phyloP scores from a whole-genome alignment of 2,329 filamentous ascomycete species.

The Tolypocladium amazonense region DNA sequence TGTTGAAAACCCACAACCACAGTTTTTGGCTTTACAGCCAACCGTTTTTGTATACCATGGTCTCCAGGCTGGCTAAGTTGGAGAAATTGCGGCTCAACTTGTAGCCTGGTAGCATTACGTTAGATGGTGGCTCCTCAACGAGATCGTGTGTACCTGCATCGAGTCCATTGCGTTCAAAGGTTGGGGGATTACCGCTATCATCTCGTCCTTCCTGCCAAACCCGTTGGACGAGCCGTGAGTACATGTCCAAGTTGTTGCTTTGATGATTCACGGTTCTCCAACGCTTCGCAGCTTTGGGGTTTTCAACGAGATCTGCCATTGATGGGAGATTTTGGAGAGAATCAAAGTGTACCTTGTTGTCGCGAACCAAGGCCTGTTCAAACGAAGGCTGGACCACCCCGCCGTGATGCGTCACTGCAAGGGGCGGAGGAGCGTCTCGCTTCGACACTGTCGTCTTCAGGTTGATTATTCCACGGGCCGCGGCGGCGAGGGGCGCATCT shows the following conservation, averaged over 20 bases:
- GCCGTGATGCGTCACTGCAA: slow-evolving; percentile 7
- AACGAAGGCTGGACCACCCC: slow-evolving; percentile 2
- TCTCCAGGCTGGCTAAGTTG: background rate
- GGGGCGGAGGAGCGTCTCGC: slow-evolving; percentile 1
- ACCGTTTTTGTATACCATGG: background rate
- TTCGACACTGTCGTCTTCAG: slow-evolving; percentile 8
- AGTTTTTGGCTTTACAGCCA: background rate
- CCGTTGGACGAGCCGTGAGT: slow-evolving; percentile 4
- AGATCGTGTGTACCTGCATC: slow-evolving; percentile 10
- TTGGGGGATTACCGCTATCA: background rate
- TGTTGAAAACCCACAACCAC: background rate
- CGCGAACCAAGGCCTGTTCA: slow-evolving; percentile 8
- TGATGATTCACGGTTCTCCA: slow-evolving; percentile 2
- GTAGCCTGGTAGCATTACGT: background rate
- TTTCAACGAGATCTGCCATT: slow-evolving; percentile 9
- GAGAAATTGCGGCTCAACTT: background rate
- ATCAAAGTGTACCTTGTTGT: slow-evolving; percentile 17
- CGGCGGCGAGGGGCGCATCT: slow-evolving; percentile 17
- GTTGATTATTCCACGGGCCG: slow-evolving; percentile 9
- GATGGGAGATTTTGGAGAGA: slow-evolving; percentile 17
- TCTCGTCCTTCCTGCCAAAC: background rate
- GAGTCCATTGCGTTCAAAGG: background rate
- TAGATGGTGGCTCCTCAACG: slow-evolving; percentile 10
- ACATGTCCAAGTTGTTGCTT: slow-evolving; percentile 11
- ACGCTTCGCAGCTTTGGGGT: background rate